Conservation (phyloP, 257 asterid genomes). For the Gardenia jasminoides region DNA sequence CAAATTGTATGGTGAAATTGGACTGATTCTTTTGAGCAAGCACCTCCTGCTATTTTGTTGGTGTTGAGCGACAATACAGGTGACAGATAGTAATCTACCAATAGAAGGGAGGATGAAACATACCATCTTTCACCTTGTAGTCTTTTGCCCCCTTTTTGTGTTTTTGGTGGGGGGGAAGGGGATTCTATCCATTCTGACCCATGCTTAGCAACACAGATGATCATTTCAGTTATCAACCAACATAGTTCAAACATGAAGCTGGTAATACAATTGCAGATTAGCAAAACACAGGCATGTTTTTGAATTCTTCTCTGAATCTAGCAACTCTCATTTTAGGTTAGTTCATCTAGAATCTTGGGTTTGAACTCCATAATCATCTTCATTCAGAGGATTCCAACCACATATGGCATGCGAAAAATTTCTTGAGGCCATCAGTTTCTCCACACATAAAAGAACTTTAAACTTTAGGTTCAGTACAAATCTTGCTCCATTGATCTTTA, state of each 20-base stretch:
- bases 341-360: not conserved
- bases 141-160: too few relatives aligned
- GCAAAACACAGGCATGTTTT: not conserved
- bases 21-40: not conserved
- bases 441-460: not conserved
- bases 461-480: not conserved
- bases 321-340: not conserved
- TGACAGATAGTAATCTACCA: too few relatives aligned
- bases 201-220: not conserved
- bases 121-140: not conserved
- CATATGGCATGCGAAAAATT: not conserved
- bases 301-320: too few relatives aligned
- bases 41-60: not conserved
- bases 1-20: not conserved
- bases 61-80: too few relatives aligned
- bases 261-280: not conserved
- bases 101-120: not conserved
- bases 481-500: not conserved
- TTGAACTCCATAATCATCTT: not conserved
- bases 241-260: not conserved
- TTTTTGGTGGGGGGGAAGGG: too few relatives aligned
- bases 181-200: too few relatives aligned
- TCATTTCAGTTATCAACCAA: not conserved
- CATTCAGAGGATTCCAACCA: not conserved
- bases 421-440: not conserved